Conservation (phyloP, 148 eudicot genomes). For the Chenopodium formosanum region DNA sequence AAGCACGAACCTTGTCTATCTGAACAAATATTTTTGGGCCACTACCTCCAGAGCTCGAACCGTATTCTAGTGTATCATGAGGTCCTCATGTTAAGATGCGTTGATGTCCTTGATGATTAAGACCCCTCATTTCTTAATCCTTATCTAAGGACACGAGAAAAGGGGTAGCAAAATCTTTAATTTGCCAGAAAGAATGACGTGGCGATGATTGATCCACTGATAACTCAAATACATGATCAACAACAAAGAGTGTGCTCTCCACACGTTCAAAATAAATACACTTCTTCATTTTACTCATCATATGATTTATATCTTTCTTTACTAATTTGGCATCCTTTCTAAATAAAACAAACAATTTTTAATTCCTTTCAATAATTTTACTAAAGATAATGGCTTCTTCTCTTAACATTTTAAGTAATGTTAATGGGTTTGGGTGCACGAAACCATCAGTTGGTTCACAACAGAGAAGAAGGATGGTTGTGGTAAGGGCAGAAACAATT, state of each 20-base stretch:
- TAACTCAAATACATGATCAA: not conserved
- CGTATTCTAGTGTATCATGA: too few relatives aligned
- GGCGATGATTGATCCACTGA: conserved; percentile 28
- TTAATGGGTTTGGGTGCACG: conserved; percentile 27
- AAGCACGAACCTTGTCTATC: too few relatives aligned
- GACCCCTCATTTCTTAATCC: not conserved
- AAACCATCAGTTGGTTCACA: conserved; percentile 14
- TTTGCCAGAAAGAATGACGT: conserved; percentile 7
- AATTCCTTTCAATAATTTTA: not conserved
- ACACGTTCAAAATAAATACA: conserved; percentile 30
- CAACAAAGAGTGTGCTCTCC: conserved; percentile 38
- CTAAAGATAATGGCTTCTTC: conserved; percentile 31
- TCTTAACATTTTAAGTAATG: conserved; percentile 20
- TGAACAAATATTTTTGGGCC: too few relatives aligned
- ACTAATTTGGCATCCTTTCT: not conserved
- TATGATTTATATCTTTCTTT: not conserved
- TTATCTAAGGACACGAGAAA: not conserved
- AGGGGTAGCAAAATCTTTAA: not conserved
- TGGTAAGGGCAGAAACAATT: conserved; percentile 68
- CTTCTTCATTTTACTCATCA: too few relatives aligned
- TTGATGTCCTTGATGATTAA: too few relatives aligned
- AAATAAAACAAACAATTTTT: not conserved
- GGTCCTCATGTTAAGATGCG: too few relatives aligned
- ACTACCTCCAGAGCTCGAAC: too few relatives aligned
- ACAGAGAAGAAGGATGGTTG: conserved; percentile 37